Base-by-base conservation (phyloP, 306 rosid species). In the Hippophae rhamnoides region DNA sequence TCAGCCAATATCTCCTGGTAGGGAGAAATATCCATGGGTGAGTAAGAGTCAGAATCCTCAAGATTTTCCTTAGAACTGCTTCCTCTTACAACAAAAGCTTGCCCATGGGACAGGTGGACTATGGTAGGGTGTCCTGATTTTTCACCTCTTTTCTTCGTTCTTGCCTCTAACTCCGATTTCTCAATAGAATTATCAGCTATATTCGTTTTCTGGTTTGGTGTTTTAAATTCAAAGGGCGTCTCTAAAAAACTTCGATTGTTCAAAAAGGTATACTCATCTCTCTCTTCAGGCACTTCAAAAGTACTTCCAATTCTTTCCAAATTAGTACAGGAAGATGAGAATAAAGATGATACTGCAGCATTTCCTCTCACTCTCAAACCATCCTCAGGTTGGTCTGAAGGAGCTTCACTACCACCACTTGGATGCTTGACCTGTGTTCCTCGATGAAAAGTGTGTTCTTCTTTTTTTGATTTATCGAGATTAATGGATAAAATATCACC, bases 21-120 rank as follows among this genome's bases (percentile, higher is more conserved):
- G 3, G 96, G 96, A 49, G 99, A 92, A 67, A 82, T 79, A 31
- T 88, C 96, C 96, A 92, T 88, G 0, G 99, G 99, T 38, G 96
- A 92, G 77, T 61, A 89, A 44, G 72, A 43, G 56, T 82, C 90
- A 11, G 64, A 82, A 52, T 69, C 77, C 69, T 69, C 86, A 12
- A 46, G 13, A 25, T 62, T 73, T 60, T 74, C 84, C 54, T 73
- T 83, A 52, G 74, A 55, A 69, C 60, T 67, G 67, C 63, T 72
- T 67, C 69, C 86, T 69, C 66, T 72, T n/a, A 71, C 63, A 66
- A 66, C 63, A 71, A 71, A 71, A 74, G 79, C 78, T 31, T 75
- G 94, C 27, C 71, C 81, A 25, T 44, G 68, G 67, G 75, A 70
- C 56, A 63, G 67, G 65, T 77, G 85, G 41, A 72, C 75, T 26